Conservation (phyloP, 495 filamentous ascomycete genomes). For the Extremus antarcticus region DNA sequence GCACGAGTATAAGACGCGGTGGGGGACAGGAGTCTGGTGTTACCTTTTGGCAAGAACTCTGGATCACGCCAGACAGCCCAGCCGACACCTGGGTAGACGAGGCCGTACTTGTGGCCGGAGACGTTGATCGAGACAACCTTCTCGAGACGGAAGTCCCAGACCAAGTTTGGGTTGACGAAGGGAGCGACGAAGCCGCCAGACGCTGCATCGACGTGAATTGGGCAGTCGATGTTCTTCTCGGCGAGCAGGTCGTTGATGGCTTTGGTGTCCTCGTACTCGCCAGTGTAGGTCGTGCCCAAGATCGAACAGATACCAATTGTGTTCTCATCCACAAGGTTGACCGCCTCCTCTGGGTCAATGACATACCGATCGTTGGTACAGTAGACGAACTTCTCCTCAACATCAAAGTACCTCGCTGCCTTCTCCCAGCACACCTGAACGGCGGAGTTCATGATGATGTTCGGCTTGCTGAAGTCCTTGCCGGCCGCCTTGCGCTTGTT, state of each 20-base stretch:
- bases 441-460: conserved; percentile 85
- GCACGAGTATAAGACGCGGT: neutral
- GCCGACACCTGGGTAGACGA: conserved; percentile 80
- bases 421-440: conserved; percentile 97
- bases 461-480: conserved; percentile 63
- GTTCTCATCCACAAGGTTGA: conserved; percentile 83
- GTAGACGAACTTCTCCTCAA: conserved; percentile 81
- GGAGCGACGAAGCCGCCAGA: conserved; percentile 84
- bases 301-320: conserved; percentile 90
- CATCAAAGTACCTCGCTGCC: conserved; percentile 86
- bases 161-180: conserved; percentile 67
- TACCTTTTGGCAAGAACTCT: conserved; percentile 60
- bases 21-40: neutral
- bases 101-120: conserved; percentile 79
- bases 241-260: conserved; percentile 73
- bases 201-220: conserved; percentile 87
- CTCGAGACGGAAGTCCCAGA: conserved; percentile 81
- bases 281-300: conserved; percentile 87
- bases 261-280: conserved; percentile 89
- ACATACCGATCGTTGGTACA: conserved; percentile 72
- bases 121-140: conserved; percentile 88
- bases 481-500: conserved; percentile 68
- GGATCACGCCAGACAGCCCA: conserved; percentile 85
- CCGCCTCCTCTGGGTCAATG: conserved; percentile 74
- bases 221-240: conserved; percentile 57